Percentiles rank a stretch among this genome's conserved stretches.
Evolutionary conservation across 2,329 filamentous ascomycete species (phyloP).

Genomic region (Alternaria sp.): DNA sequence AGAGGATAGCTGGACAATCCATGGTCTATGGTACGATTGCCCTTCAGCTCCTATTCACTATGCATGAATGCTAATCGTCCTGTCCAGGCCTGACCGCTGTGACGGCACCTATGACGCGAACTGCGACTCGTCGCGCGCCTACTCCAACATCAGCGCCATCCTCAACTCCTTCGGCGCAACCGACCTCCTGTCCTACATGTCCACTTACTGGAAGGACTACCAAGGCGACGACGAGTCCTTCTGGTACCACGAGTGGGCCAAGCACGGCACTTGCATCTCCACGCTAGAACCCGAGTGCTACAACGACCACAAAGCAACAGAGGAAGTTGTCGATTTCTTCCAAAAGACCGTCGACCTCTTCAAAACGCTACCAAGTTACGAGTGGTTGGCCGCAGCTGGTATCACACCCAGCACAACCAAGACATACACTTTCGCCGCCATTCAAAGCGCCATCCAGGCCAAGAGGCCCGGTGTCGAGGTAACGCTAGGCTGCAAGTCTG

Average conservation of each 20-base stretch:
- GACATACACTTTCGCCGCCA: constrained; percentile 67
- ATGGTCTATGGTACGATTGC: constrained; percentile 68
- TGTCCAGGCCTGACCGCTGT: constrained; percentile 61
- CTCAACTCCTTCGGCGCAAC: constrained; percentile 63
- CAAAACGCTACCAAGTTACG: constrained; percentile 71
- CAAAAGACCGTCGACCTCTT: constrained; percentile 71
- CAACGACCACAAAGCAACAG: constrained; percentile 61
- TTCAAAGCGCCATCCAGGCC: constrained; percentile 65
- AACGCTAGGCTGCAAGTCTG: constrained; percentile 65
- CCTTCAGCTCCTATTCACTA: neutral
- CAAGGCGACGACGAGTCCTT: constrained; percentile 69
- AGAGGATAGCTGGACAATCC: constrained; percentile 75
- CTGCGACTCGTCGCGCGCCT: constrained; percentile 69
- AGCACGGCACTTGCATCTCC: constrained; percentile 77
- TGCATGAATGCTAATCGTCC: neutral
- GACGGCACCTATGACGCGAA: constrained; percentile 73
- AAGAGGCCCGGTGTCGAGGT: constrained; percentile 64
- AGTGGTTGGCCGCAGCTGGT: constrained; percentile 68
- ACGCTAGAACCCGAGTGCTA: constrained; percentile 73
- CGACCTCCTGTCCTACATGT: constrained; percentile 71
- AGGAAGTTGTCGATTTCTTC: constrained; percentile 76
- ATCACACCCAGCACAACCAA: constrained; percentile 62
- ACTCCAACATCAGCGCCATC: constrained; percentile 71
- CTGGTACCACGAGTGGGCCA: constrained; percentile 76
- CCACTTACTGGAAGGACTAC: constrained; percentile 75